Percentiles rank a stretch among this genome's conserved stretches.
phyloP scores from a whole-genome alignment of 2,329 filamentous ascomycete species.

The Annulohypoxylon truncatum region DNA sequence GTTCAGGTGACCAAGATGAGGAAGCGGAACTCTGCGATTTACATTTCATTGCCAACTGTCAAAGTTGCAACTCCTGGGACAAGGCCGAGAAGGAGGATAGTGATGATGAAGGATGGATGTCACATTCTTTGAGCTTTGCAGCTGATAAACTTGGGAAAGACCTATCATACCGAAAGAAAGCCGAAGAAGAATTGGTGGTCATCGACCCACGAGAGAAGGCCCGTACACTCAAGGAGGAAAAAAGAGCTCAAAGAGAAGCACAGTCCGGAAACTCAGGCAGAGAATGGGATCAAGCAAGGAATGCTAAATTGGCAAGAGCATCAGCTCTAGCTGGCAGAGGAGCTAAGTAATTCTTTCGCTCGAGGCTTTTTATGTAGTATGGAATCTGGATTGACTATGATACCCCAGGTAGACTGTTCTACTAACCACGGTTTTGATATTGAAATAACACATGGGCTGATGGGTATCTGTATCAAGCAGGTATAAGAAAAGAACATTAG shows the following conservation, averaged over 20 bases:
- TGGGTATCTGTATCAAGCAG: too few relatives aligned
- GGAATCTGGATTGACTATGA: conserved; percentile 22
- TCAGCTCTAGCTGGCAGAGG: conserved; percentile 68
- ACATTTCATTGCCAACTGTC: conserved; percentile 95
- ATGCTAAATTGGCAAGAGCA: conserved; percentile 66
- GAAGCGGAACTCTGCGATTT: conserved; percentile 87
- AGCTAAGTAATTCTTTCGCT: conserved; percentile 57
- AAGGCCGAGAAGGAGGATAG: conserved; percentile 63
- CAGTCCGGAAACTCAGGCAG: conserved; percentile 63
- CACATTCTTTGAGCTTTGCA: conserved; percentile 84
- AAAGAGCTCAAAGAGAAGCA: conserved; percentile 68
- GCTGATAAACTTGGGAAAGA: conserved; percentile 94
- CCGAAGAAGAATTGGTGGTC: conserved; percentile 89
- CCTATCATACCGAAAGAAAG: conserved; percentile 87
- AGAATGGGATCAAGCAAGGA: conserved; percentile 69
- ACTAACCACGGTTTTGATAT: conserved; percentile 20
- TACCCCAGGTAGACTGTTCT: conserved; percentile 24
- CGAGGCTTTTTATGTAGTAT: conserved; percentile 2
- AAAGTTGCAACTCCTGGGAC: conserved; percentile 90
- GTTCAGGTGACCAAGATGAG: conserved; percentile 62
- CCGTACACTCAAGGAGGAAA: conserved; percentile 75
- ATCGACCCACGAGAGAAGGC: conserved; percentile 92
- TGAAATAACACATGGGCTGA: too few relatives aligned
- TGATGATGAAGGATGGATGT: conserved; percentile 82
- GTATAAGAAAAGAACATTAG: background rate